Percentiles rank a stretch among this genome's conserved stretches.
Conservation (phyloP, 2,329 filamentous ascomycete species). For the Rhytidhysteron rufulum region DNA sequence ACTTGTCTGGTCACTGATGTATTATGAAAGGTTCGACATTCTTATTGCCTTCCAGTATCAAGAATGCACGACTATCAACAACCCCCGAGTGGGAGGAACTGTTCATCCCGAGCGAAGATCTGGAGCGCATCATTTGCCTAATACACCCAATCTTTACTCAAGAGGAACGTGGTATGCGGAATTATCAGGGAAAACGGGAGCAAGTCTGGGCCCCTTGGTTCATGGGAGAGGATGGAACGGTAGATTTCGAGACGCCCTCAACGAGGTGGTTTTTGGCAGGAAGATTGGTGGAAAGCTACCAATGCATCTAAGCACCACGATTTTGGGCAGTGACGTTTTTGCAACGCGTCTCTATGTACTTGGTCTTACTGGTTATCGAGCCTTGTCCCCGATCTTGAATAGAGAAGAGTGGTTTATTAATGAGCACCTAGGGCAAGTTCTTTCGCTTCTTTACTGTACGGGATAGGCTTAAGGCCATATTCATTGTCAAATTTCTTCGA, state of each 20-base stretch:
- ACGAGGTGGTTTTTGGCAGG: slow-evolving; percentile 29
- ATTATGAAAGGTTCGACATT: too few relatives aligned
- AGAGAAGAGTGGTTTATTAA: too few relatives aligned
- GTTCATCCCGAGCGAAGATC: slow-evolving; percentile 11
- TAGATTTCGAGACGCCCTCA: slow-evolving; percentile 23
- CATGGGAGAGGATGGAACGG: slow-evolving; percentile 23
- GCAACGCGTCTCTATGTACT: too few relatives aligned
- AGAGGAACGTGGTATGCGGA: slow-evolving; percentile 12
- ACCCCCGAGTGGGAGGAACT: too few relatives aligned
- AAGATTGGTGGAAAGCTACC: slow-evolving; percentile 30
- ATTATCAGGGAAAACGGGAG: not conserved
- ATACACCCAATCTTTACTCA: slow-evolving; percentile 11
- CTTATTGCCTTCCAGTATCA: slow-evolving; percentile 10
- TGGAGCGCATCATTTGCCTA: slow-evolving; percentile 16
- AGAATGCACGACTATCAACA: slow-evolving; percentile 13
- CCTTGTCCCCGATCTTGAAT: too few relatives aligned
- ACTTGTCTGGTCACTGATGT: too few relatives aligned
- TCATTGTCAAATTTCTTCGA: too few relatives aligned
- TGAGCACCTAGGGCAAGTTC: too few relatives aligned
- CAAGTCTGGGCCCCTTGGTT: slow-evolving; percentile 22
- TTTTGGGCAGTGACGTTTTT: not conserved
- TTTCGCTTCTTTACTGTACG: too few relatives aligned
- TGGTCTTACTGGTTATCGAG: too few relatives aligned
- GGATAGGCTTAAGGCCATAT: too few relatives aligned
- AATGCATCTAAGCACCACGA: slow-evolving; percentile 32